These are phyloP conservation scores for Quercus robur DNA, from an alignment of 306 rosid species.

Conservation along the genomic window DNA sequence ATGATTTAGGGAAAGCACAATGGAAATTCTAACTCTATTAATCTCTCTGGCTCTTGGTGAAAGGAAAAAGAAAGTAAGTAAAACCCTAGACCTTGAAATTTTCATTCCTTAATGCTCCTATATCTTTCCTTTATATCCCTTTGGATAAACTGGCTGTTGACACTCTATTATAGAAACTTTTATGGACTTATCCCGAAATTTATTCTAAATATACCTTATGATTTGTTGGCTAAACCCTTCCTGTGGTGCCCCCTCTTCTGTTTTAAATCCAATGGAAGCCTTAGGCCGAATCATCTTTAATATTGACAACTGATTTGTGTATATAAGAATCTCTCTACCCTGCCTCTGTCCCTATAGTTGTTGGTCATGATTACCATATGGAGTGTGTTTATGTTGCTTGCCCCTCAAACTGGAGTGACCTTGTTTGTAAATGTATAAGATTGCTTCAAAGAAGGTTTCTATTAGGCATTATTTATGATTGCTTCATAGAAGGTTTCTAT, in stretches of 20 bases:
- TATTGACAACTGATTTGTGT: not conserved
- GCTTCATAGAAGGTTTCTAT: too few relatives aligned
- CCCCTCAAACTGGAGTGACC: too few relatives aligned
- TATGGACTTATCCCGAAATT: not conserved
- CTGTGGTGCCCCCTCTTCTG: too few relatives aligned
- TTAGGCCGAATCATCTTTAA: not conserved
- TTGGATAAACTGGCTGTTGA: not conserved
- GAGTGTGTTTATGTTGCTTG: too few relatives aligned
- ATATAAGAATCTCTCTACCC: too few relatives aligned
- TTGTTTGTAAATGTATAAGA: too few relatives aligned
- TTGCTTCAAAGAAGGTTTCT: too few relatives aligned
- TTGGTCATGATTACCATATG: too few relatives aligned
- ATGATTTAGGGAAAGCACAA: not conserved
- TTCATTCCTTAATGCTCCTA: not conserved
- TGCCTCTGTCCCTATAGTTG: too few relatives aligned
- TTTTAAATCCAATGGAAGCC: not conserved
- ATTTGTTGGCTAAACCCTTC: not conserved
- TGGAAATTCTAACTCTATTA: not conserved
- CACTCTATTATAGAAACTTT: not conserved
- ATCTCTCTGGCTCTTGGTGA: not conserved
- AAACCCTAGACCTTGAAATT: not conserved
- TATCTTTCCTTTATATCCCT: not conserved
- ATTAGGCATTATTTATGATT: too few relatives aligned
- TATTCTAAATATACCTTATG: not conserved
- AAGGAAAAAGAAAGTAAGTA: not conserved